Evolutionary conservation across 306 rosid species (phyloP).

Genomic region (Aeschynomene evenia): DNA sequence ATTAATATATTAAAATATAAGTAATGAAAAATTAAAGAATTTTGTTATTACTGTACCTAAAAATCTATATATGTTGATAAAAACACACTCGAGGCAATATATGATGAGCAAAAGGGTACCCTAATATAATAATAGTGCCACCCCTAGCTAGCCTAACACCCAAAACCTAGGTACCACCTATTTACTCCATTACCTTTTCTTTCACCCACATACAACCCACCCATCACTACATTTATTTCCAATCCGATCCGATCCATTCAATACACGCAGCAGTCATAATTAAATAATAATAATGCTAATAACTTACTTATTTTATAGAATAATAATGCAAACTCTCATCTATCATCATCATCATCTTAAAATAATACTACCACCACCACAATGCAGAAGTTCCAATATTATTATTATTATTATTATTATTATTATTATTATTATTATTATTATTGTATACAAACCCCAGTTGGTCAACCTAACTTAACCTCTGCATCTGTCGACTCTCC

Average conservation of each 20-base stretch:
- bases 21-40: too few species aligned
- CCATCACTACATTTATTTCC: background rate
- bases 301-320: too few species aligned
- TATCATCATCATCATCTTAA: background rate
- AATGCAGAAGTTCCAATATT: background rate
- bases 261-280: background rate
- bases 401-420: too few species aligned
- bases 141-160: background rate
- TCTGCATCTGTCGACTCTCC: conserved; percentile 29
- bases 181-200: background rate
- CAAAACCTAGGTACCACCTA: background rate
- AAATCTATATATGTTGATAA: too few species aligned
- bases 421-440: too few species aligned
- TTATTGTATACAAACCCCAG: conserved; percentile 26
- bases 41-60: too few species aligned
- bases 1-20: too few species aligned
- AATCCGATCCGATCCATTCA: background rate
- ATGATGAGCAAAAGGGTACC: too few species aligned
- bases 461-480: conserved; percentile 52
- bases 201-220: background rate
- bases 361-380: background rate
- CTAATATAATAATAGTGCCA: background rate
- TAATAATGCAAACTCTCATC: background rate
- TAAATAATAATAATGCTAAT: too few species aligned
- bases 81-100: too few species aligned